Conservation (phyloP, 2,329 filamentous ascomycete species). For the Calonectria leucothoes region DNA sequence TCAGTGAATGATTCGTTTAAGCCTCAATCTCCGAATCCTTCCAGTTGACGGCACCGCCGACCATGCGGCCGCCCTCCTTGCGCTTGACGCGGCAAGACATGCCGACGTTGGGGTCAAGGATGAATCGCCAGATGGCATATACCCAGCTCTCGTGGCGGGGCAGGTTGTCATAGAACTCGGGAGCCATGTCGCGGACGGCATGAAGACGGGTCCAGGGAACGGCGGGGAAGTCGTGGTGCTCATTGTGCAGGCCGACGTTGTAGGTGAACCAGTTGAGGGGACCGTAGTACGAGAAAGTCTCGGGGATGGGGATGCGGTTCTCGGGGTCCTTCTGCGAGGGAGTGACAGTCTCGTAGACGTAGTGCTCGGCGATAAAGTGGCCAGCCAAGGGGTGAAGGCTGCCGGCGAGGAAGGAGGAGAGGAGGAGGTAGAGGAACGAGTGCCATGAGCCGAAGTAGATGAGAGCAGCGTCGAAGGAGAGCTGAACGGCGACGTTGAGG, state of each 20-base stretch:
- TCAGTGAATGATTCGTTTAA: slow-evolving; percentile 45
- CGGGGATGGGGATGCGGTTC: slow-evolving; percentile 77
- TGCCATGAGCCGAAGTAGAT: slow-evolving; percentile 70
- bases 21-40: slow-evolving; percentile 77
- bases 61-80: slow-evolving; percentile 76
- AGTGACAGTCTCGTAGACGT: slow-evolving; percentile 77
- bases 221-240: slow-evolving; percentile 98
- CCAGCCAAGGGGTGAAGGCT: slow-evolving; percentile 94
- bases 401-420: slow-evolving; percentile 93
- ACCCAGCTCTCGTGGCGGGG: slow-evolving; percentile 92
- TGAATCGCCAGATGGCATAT: slow-evolving; percentile 95
- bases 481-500: slow-evolving; percentile 82
- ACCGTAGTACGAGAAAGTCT: slow-evolving; percentile 98
- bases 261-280: slow-evolving; percentile 92
- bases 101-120: slow-evolving; percentile 89
- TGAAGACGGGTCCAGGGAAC: slow-evolving; percentile 93
- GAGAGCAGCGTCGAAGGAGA: slow-evolving; percentile 80
- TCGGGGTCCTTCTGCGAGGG: slow-evolving; percentile 66
- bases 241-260: slow-evolving; percentile 97
- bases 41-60: slow-evolving; percentile 68
- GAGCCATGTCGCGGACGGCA: slow-evolving; percentile 80
- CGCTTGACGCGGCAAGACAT: slow-evolving; percentile 95
- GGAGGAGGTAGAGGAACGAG: slow-evolving; percentile 83
- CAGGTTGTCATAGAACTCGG: slow-evolving; percentile 91
- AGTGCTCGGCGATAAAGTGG: slow-evolving; percentile 99